Conservation (phyloP, 208 protist species). For the Trichomonas tenax region DNA sequence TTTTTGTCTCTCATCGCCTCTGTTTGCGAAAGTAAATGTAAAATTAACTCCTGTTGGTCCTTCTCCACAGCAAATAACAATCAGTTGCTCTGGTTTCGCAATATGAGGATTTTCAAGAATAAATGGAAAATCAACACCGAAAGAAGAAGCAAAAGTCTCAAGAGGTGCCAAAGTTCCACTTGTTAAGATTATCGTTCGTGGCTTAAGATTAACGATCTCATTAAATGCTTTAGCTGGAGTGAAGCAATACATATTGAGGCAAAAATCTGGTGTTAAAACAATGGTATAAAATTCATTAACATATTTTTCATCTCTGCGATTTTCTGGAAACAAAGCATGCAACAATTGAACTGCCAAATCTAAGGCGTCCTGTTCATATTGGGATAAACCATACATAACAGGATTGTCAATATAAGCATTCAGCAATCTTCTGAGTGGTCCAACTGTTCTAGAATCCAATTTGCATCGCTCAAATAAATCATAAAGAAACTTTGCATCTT, state of each 20-base stretch:
- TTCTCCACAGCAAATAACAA: background rate
- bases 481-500: background rate
- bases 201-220: background rate
- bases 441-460: background rate
- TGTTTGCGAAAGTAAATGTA: background rate
- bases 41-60: background rate
- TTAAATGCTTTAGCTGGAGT: background rate
- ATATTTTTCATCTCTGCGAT: background rate
- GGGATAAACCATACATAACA: background rate
- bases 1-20: background rate
- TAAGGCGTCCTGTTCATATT: background rate
- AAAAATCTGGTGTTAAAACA: background rate
- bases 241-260: background rate
- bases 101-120: constrained; percentile 17
- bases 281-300: background rate
- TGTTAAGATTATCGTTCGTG: background rate
- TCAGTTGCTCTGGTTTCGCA: background rate
- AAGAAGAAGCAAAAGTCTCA: background rate
- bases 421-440: background rate
- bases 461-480: background rate
- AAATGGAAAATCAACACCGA: background rate
- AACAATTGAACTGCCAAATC: background rate
- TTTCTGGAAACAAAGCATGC: background rate
- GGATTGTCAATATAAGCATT: background rate
- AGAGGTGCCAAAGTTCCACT: constrained; percentile 15